Evolutionary conservation across 441 rosid genomes (phyloP).

Genomic region (Manihot esculenta): DNA sequence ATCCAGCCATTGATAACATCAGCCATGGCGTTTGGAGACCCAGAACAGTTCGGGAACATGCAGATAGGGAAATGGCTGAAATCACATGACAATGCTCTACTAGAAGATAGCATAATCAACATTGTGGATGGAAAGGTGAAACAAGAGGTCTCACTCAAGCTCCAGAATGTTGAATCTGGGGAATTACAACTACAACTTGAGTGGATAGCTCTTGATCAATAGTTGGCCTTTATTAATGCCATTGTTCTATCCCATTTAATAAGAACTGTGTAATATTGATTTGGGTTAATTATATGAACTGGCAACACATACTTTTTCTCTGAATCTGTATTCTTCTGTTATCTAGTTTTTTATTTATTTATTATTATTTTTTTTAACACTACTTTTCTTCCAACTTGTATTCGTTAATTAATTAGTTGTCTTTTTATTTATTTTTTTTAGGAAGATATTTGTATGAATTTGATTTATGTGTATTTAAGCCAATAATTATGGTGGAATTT

Average conservation of each 20-base stretch:
- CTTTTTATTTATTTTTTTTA: no score
- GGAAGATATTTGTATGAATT: no score
- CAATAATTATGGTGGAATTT: no score
- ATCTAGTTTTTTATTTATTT: neutral
- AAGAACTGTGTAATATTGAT: conserved; percentile 18
- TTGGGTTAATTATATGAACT: conserved; percentile 6
- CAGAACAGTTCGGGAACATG: conserved; percentile 79
- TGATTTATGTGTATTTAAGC: no score
- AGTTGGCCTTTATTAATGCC: no score
- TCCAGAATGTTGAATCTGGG: conserved; percentile 90
- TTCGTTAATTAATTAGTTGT: no score
- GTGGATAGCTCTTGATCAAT: conserved; percentile 73
- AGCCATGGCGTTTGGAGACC: conserved; percentile 81
- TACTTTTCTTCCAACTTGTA: no score
- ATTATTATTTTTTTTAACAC: no score
- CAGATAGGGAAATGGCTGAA: conserved; percentile 93
- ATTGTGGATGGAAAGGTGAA: conserved; percentile 85
- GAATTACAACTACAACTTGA: conserved; percentile 66
- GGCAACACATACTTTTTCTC: neutral
- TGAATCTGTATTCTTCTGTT: conserved; percentile 22
- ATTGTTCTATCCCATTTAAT: neutral
- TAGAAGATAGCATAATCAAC: conserved; percentile 72
- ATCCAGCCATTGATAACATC: conserved; percentile 83
- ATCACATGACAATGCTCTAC: conserved; percentile 78
- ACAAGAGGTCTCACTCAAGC: conserved; percentile 62